Conservation (phyloP, 768 basidiomycete species). For the Lactifluus echinatus region DNA sequence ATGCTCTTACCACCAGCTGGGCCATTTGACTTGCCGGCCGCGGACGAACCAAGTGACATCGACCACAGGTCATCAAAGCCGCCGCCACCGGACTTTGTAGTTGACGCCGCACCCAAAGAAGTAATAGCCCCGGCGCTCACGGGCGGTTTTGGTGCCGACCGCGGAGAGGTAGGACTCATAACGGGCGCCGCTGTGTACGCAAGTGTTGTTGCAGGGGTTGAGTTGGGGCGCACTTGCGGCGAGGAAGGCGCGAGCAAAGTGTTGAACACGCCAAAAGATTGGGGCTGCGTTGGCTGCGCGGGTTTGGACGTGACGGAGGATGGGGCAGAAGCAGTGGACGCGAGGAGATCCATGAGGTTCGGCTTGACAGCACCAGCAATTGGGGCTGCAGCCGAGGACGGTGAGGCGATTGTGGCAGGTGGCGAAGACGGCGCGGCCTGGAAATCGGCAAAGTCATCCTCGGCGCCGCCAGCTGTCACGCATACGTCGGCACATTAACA, state of each 20-base stretch:
- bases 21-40: constrained; percentile 30
- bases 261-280: constrained; percentile 2
- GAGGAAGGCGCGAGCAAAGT: constrained; percentile 2
- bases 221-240: constrained; percentile 13
- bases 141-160: constrained; percentile 19
- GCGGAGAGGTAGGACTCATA: constrained; percentile 25
- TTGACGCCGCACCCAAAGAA: constrained; percentile 24
- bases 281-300: constrained; percentile 1
- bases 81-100: constrained; percentile 34
- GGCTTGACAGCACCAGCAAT: neutral
- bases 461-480: constrained; percentile 26
- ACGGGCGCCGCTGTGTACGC: neutral
- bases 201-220: constrained; percentile 7
- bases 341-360: constrained; percentile 9
- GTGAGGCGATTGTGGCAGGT: constrained; percentile 37
- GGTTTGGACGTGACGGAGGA: neutral
- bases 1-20: constrained; percentile 51
- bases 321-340: neutral
- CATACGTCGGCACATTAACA: neutral
- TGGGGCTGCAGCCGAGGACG: constrained; percentile 6
- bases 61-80: constrained; percentile 90
- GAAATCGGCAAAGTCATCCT: constrained; percentile 85
- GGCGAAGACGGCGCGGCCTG: constrained; percentile 55
- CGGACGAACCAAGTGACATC: constrained; percentile 53
- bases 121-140: neutral